phyloP scores from a whole-genome alignment of 208 protist species.

The Balamuthia mandrillaris region DNA sequence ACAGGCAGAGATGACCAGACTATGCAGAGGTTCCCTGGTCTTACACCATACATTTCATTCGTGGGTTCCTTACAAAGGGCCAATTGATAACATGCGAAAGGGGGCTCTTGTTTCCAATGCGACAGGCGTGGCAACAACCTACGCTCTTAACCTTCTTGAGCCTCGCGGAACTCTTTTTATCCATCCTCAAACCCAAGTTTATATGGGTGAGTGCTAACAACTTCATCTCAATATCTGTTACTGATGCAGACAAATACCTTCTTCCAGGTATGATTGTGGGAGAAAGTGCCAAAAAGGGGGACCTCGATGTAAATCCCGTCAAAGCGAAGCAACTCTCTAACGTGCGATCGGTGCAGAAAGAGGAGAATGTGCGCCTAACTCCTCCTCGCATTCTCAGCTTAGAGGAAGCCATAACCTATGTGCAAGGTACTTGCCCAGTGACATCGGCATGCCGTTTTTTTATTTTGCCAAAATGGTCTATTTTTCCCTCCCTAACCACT shows the following conservation, averaged over 20 bases:
- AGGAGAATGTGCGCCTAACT: slow-evolving; percentile 62
- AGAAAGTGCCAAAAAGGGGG: slow-evolving; percentile 53
- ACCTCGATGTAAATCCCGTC: slow-evolving; percentile 73
- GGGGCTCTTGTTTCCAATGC: slow-evolving; percentile 69
- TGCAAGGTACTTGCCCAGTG: slow-evolving; percentile 49
- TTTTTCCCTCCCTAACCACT: background rate
- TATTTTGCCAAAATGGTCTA: too few species aligned
- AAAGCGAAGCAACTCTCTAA: slow-evolving; percentile 64
- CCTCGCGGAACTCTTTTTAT: slow-evolving; percentile 68
- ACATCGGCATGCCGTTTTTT: too few species aligned
- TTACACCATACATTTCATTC: slow-evolving; percentile 63
- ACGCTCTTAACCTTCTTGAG: slow-evolving; percentile 65
- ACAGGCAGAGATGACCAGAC: slow-evolving; percentile 46
- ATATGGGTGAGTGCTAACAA: slow-evolving; percentile 43
- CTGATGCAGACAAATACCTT: background rate
- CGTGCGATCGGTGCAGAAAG: slow-evolving; percentile 59
- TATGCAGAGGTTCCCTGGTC: slow-evolving; percentile 62
- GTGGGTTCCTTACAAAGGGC: slow-evolving; percentile 58
- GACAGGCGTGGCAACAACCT: slow-evolving; percentile 57
- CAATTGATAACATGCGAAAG: slow-evolving; percentile 62
- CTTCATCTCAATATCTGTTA: background rate
- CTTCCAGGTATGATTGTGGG: slow-evolving; percentile 73
- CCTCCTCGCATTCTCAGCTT: slow-evolving; percentile 59
- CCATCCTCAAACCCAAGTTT: slow-evolving; percentile 57
- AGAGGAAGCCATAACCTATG: slow-evolving; percentile 70